Evolutionary conservation across 2,329 filamentous ascomycete species (phyloP), one percentile per base, ranked within the genome.

Genomic region (Dryadomyces quercivorus): DNA sequence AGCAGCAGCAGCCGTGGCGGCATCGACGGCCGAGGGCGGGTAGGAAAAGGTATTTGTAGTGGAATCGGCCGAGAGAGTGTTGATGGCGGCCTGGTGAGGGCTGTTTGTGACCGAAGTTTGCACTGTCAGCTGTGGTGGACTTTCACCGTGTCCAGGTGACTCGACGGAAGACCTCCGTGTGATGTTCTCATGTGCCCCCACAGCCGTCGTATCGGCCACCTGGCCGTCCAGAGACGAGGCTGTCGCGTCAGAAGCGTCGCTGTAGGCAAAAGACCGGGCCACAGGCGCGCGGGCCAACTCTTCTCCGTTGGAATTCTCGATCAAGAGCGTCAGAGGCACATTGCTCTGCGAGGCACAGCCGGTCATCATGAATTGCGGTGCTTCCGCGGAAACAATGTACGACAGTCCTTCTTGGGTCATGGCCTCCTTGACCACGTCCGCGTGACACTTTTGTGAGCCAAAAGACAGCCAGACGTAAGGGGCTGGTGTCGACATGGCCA

Each of bases 371-470:
- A 73, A 69, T 59, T 75, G 76, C 49, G 91, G 91, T 36, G 85
- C 86, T 55, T 88, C 82, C 44, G 82, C 81, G 48, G 79, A 81
- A 61, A 95, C 75, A 34, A 78, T 77, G 68, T 93, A 87, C 54
- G 70, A 72, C 20, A 80, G 78, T 53, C 66, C 69, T 58, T 82
- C 78, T 70, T 73, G 80, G 61, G 69, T 75, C 65, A 72, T 71
- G 7, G 51, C 52, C 34, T 61, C 60, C 64, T 84, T 84, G 48
- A 80, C 76, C 22, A 90, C 74, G 55, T 83, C 77, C 56, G 83
- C 83, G 54, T 80, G 75, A 67, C 83, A 85, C 66, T 84, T 83
- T 62, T 86, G 81, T n/a, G 78, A 76, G n/a, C 88, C 89, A 68
- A 95, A 94, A 49, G 84, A 78, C 54, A 95, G 69, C 59, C 72